A percentile compares a stretch with the other conserved stretches of the same genome.
phyloP scores from a whole-genome alignment of 2,329 filamentous ascomycete species.

The Diatrype stigma region DNA sequence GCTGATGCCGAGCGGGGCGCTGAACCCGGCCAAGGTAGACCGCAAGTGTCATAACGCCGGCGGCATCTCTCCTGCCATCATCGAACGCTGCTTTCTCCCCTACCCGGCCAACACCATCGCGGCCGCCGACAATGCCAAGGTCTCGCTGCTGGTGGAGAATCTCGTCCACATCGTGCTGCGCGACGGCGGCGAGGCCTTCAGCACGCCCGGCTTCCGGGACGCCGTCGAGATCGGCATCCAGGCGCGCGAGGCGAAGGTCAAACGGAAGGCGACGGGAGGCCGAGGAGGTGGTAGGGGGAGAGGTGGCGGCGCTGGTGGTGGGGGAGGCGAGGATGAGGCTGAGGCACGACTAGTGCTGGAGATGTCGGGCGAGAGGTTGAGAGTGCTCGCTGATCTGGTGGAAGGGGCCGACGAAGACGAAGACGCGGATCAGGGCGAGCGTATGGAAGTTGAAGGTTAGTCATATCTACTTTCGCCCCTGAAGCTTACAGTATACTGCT shows the following conservation, averaged over 20 bases:
- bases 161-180: conserved; percentile 52
- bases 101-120: conserved; percentile 59
- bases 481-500: too few relatives aligned
- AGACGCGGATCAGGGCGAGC: conserved; percentile 9
- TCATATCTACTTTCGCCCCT: background rate
- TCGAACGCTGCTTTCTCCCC: conserved; percentile 59
- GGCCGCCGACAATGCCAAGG: conserved; percentile 66
- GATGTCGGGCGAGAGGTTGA: conserved; percentile 41
- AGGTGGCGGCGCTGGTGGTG: conserved; percentile 12
- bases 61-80: conserved; percentile 39
- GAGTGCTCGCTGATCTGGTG: conserved; percentile 34
- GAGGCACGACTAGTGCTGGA: conserved; percentile 40
- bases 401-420: conserved; percentile 13
- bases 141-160: conserved; percentile 65
- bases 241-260: conserved; percentile 45
- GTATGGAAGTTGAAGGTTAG: conserved; percentile 12
- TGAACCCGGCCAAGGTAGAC: conserved; percentile 38
- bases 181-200: conserved; percentile 31
- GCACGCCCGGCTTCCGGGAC: conserved; percentile 27
- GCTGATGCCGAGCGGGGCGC: conserved; percentile 38
- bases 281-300: conserved; percentile 18
- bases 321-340: conserved; percentile 31
- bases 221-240: conserved; percentile 44
- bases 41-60: conserved; percentile 31
- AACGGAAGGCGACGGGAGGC: conserved; percentile 31